Base-by-base conservation (phyloP, 306 rosid species). In the Cicer judaicum region DNA sequence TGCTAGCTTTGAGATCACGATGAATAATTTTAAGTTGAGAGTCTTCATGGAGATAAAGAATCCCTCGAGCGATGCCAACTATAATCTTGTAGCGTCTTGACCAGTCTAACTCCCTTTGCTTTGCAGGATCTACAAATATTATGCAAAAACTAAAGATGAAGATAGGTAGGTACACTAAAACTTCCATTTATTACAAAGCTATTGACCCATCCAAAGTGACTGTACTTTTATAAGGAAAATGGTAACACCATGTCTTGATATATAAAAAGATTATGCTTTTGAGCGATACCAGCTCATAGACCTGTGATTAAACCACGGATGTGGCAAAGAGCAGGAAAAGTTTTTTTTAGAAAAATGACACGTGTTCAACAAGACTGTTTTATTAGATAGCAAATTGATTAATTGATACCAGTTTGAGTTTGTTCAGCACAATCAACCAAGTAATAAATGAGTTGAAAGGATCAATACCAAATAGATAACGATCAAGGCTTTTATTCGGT, bases 1-100 rank as follows among this genome's bases (percentile, higher is more conserved):
- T 91, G 38, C 95, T 88, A 12, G 86, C 86, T 79, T 91, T 91
- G n/a, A 91, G 75, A 81, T 91, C 95, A 14, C 90, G 88, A 1
- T 91, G 91, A 4, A 91, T 75, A 19, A 89, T 89, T 80, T 74
- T 84, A 49, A 89, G 79, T 0, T 71, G 84, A 12, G 93, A 91
- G 64, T 89, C 91, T 65, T 89, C 88, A 4, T 91, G 97, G 1
- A 91, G 79, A 66, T 88, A 89, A 21, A 83, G 84, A 39, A 88
- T 84, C 53, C 91, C 97, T 56, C 85, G 78, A n/a, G 89, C 87
- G 44, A 89, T 77, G 10, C 91, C 94, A 39, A 39, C 47, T 40
- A 89, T 80, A 47, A 91, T 84, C 41, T 80, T 85, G 55, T 66
- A 74, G 13, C 95, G 87, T 5, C 15, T 54, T 40, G 74, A 84